A percentile compares a stretch with the other conserved stretches of the same genome.
phyloP scores from a whole-genome alignment of 192 early-diverging fungal species.

The Coemansia sp. region DNA sequence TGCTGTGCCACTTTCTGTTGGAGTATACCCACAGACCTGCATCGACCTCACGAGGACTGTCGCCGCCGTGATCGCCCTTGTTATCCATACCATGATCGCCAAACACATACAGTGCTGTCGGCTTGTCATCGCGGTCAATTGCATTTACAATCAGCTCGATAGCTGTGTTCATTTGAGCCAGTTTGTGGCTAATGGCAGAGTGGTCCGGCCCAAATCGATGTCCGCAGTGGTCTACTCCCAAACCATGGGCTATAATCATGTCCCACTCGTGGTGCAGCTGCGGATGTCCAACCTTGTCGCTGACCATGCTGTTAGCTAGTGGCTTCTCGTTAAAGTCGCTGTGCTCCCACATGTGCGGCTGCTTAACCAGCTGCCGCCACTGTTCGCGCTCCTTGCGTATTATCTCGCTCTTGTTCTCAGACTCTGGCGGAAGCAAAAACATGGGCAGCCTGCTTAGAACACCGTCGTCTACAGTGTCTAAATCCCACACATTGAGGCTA shows the following conservation, averaged over 20 bases:
- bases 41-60: slow-evolving; percentile 85
- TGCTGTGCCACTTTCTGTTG: slow-evolving; percentile 36
- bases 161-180: slow-evolving; percentile 81
- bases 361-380: slow-evolving; percentile 40
- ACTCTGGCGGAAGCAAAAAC: slow-evolving; percentile 28
- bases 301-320: slow-evolving; percentile 24
- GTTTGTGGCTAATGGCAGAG: slow-evolving; percentile 81
- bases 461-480: slow-evolving; percentile 91
- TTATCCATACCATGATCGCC: slow-evolving; percentile 98
- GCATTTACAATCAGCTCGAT: slow-evolving; percentile 63
- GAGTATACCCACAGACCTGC: slow-evolving; percentile 84
- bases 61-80: slow-evolving; percentile 96
- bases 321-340: slow-evolving; percentile 17
- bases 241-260: slow-evolving; percentile 84
- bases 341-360: slow-evolving; percentile 34
- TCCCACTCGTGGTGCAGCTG: slow-evolving; percentile 63
- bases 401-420: slow-evolving; percentile 1
- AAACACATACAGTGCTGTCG: slow-evolving; percentile 84
- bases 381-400: slow-evolving; percentile 11
- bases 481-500: slow-evolving; percentile 79
- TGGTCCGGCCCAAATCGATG: slow-evolving; percentile 88
- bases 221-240: slow-evolving; percentile 96
- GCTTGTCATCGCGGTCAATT: slow-evolving; percentile 60
- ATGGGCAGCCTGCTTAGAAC: slow-evolving; percentile 64
- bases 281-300: slow-evolving; percentile 18